Base-by-base conservation (phyloP, 768 basidiomycete genomes). In the Dioszegia aurantiaca region DNA sequence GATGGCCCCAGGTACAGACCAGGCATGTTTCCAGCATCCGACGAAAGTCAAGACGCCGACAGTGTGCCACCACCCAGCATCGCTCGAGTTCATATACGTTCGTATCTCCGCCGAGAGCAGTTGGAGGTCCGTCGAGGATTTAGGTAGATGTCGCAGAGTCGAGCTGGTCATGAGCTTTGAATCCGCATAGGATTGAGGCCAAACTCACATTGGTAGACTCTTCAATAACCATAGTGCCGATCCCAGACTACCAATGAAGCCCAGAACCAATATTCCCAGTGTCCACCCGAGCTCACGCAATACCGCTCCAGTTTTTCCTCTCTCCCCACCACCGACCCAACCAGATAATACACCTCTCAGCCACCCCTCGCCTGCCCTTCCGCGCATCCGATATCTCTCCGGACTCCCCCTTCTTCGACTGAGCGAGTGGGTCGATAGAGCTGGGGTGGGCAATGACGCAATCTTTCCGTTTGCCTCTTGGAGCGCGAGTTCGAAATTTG, bases 1-100 rank as follows among this genome's bases (percentile, higher is more conserved):
- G 46, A 94, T 90, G 64, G 89, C 91, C 6, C 93, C 93, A 9
- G 93, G 93, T 58, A 97, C 84, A 59, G 89, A 92, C 93, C 92
- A 97, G 3, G 92, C 90, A 75, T 97, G 93, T 78, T 92, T 95
- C 90, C 91, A 97, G 27, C 90, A 79, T 3, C 89, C 89, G 17
- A 87, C 86, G 14, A 92, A 81, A 37, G 87, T 85, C 67, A 97
- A 81, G 48, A 92, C 90, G 24, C 82, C 84, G 41, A 93, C 75
- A 53, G 94, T 88, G 77, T 94, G 93, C 66, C 68, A 76, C 69
- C 70, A 76, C 2, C 75, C 73, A 21, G 46, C 16, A 36, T 61
- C 59, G 43, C 70, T 67, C n/a, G 63, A 62, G 3, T 57, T 54
- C 75, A 76, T 76, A 56, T 76, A 76, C 26, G 58, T 54, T 28